Percentiles rank a stretch among this genome's conserved stretches.
These are phyloP conservation scores for Cyclanthera cordifolia DNA, from an alignment of 306 rosid genomes.

Conservation along the genomic window DNA sequence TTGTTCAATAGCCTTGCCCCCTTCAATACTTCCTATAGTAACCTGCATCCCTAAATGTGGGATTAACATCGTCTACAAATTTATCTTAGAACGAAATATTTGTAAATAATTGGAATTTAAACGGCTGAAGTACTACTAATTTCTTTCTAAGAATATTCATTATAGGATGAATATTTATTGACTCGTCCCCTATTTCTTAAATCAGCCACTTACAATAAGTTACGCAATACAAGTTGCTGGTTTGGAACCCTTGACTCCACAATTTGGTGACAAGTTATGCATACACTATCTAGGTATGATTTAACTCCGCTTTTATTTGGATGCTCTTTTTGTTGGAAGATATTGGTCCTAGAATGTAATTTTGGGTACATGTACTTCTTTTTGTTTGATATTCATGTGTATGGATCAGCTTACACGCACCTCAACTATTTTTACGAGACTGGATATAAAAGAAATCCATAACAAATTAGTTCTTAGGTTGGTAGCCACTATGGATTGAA, in stretches of 20 bases:
- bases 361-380: background rate
- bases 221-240: conserved; percentile 52
- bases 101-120: background rate
- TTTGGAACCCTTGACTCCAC: conserved; percentile 31
- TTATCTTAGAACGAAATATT: background rate
- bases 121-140: background rate
- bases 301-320: conserved; percentile 4
- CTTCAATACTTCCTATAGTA: background rate
- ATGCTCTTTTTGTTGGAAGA: background rate
- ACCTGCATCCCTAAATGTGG: background rate
- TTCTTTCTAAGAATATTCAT: background rate
- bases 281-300: conserved; percentile 78
- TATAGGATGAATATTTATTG: background rate
- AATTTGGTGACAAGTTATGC: conserved; percentile 32
- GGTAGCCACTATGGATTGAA: no score
- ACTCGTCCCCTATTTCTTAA: background rate
- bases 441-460: no score
- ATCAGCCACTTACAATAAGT: conserved; percentile 75
- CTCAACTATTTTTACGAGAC: no score
- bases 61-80: background rate
- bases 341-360: background rate
- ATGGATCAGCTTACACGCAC: no score
- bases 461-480: no score
- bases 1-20: background rate
- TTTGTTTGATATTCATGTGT: no score